Base-by-base conservation (phyloP, 345 rosid species). In the Ailanthus altissimus region DNA sequence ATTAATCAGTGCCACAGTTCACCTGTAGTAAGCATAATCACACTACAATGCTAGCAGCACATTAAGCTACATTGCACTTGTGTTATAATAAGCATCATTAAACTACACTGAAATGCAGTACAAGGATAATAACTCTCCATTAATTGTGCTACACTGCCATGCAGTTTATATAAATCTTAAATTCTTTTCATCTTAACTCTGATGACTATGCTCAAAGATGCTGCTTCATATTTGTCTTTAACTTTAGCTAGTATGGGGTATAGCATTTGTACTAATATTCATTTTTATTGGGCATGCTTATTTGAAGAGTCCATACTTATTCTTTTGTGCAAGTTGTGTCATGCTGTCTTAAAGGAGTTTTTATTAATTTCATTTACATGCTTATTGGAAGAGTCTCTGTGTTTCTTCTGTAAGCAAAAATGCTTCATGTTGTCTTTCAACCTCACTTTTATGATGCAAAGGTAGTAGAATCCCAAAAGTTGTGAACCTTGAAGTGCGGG, bases 401-500 rank as follows among this genome's bases (percentile, higher is more conserved):
- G 13, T 32, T 28, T 26, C 53, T 47, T 45, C 47, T 47, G 0
- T 18, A 20, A 6, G 10, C 42, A 5, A 65, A 67, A 56, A 68
- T 67, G 21, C 74, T 46, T 61, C 0, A 6, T 76, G 58, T 54
- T 73, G 56, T 74, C 40, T 74, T 72, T 36, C 42, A 69, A 69
- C 63, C 69, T 71, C 43, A 66, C 45, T 14, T 75, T 71, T 72
- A 20, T 64, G 54, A 67, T 84, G 78, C 38, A 25, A 82, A 95
- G 99, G 99, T 74, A 92, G 78, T 81, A 97, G 94, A 80, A 90
- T 93, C 78, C 99, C 99, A 70, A 95, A 93, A 88, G 98, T 88
- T 86, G 86, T 89, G 79, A 88, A 83, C 86, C 92, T 95, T 83
- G 98, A 95, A 86, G 91, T 95, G 62, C 80, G 63, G 3, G 99